phyloP scores from a whole-genome alignment of 1,284 basidiomycete species.

The Cutaneotrichosporon dermatis region DNA sequence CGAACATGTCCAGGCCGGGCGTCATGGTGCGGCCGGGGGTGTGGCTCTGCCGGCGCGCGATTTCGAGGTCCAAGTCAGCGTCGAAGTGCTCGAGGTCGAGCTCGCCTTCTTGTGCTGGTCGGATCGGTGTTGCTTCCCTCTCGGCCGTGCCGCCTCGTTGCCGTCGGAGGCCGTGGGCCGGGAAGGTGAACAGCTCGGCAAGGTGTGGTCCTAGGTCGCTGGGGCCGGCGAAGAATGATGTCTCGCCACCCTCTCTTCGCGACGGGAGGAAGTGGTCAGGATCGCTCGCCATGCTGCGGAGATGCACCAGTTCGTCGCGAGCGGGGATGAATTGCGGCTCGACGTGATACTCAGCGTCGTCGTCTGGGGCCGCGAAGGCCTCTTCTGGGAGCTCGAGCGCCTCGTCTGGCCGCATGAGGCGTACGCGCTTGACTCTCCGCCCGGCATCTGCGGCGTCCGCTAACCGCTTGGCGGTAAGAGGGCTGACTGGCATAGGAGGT shows the following conservation, averaged over 20 bases:
- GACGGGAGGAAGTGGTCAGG: slow-evolving; percentile 77
- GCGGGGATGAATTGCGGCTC: slow-evolving; percentile 72
- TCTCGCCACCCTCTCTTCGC: slow-evolving; percentile 61
- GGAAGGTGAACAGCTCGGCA: slow-evolving; percentile 74
- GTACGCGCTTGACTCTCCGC: slow-evolving; percentile 55
- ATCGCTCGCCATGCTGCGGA: slow-evolving; percentile 77
- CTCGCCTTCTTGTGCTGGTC: not conserved
- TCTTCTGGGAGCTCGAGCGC: slow-evolving; percentile 59
- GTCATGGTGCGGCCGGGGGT: not conserved
- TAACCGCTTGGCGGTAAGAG: slow-evolving; percentile 53
- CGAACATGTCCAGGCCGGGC: slow-evolving; percentile 6
- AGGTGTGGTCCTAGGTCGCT: slow-evolving; percentile 66
- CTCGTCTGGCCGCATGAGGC: slow-evolving; percentile 55
- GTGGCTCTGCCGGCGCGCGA: slow-evolving; percentile 8
- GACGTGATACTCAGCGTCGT: slow-evolving; percentile 69
- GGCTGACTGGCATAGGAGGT: slow-evolving; percentile 51
- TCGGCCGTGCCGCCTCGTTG: slow-evolving; percentile 34
- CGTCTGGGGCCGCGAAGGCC: slow-evolving; percentile 17
- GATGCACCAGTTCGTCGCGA: slow-evolving; percentile 70
- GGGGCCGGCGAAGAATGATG: slow-evolving; percentile 72
- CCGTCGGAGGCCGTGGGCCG: slow-evolving; percentile 54
- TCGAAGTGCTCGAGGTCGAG: too few relatives aligned
- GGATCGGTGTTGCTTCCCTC: slow-evolving; percentile 9
- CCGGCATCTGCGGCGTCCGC: slow-evolving; percentile 39
- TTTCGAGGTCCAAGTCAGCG: slow-evolving; percentile 18